These are phyloP conservation scores for Monosporascus ibericus DNA, from an alignment of 2,329 filamentous ascomycete genomes.

Conservation along the genomic window DNA sequence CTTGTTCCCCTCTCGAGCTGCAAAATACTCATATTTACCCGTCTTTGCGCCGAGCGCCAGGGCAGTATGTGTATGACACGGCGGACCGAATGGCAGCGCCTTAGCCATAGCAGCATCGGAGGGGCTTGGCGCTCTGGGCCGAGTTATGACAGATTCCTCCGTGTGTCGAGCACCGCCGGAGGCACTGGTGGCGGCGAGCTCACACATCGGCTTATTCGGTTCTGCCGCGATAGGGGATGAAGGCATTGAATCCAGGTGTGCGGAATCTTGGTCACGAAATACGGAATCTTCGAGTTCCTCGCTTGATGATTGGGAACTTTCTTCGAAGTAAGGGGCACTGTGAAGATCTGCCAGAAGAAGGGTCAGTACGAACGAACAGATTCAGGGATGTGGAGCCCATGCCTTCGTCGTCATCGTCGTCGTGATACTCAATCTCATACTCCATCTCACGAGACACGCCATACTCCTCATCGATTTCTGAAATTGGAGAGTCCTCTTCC, in stretches of 20 bases:
- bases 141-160: background rate
- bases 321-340: constrained; percentile 6
- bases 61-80: constrained; percentile 17
- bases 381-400: background rate
- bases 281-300: constrained; percentile 1
- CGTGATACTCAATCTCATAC: constrained; percentile 7
- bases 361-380: background rate
- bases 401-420: constrained; percentile 11
- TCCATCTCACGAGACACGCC: constrained; percentile 3
- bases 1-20: constrained; percentile 31
- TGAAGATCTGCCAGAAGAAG: background rate
- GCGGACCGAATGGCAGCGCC: constrained; percentile 23
- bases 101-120: constrained; percentile 26
- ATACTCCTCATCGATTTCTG: constrained; percentile 5
- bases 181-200: background rate
- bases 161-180: constrained; percentile 6
- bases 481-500: constrained; percentile 1
- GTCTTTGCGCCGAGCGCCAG: constrained; percentile 28
- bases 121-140: constrained; percentile 19
- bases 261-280: constrained; percentile 1
- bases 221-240: constrained; percentile 2
- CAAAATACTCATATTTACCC: constrained; percentile 34
- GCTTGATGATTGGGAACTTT: constrained; percentile 5
- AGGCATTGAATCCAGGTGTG: background rate
- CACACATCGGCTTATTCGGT: background rate